Percentiles rank a stretch among this genome's conserved stretches.
Conservation (phyloP, 139 green algal species). For the Yamagishiella unicocca region DNA sequence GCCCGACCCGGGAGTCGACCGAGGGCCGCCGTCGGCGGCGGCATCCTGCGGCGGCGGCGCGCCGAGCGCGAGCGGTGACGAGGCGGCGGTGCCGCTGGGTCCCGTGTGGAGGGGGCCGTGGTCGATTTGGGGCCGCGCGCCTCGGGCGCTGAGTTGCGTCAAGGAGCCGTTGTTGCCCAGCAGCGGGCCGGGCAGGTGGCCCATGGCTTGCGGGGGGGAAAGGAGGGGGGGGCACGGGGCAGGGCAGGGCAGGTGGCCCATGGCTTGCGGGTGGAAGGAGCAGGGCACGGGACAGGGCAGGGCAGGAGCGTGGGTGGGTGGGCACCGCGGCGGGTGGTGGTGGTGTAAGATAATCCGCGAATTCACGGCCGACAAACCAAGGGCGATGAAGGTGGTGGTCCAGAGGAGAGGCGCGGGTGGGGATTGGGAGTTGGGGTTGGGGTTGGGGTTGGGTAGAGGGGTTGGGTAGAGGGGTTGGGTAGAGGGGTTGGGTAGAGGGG, state of each 20-base stretch:
- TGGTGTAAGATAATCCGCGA: too few species aligned
- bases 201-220: not conserved
- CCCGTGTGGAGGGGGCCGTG: not conserved
- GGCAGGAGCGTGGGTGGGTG: not conserved
- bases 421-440: too few species aligned
- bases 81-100: not conserved
- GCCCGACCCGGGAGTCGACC: not conserved
- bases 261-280: not conserved
- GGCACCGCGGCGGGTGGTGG: too few species aligned
- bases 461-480: too few species aligned
- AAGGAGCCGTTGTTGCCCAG: not conserved
- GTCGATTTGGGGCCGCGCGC: not conserved
- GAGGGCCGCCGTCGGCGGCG: not conserved
- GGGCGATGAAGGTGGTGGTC: too few species aligned
- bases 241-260: not conserved
- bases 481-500: too few species aligned
- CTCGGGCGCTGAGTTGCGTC: not conserved
- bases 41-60: not conserved
- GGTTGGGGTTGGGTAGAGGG: too few species aligned
- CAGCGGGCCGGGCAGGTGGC: not conserved
- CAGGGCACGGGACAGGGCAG: not conserved
- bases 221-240: not conserved
- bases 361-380: too few species aligned
- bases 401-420: too few species aligned
- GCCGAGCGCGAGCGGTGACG: not conserved